phyloP scores from a whole-genome alignment of 192 early-diverging fungal genomes.

The Coemansia sp. region DNA sequence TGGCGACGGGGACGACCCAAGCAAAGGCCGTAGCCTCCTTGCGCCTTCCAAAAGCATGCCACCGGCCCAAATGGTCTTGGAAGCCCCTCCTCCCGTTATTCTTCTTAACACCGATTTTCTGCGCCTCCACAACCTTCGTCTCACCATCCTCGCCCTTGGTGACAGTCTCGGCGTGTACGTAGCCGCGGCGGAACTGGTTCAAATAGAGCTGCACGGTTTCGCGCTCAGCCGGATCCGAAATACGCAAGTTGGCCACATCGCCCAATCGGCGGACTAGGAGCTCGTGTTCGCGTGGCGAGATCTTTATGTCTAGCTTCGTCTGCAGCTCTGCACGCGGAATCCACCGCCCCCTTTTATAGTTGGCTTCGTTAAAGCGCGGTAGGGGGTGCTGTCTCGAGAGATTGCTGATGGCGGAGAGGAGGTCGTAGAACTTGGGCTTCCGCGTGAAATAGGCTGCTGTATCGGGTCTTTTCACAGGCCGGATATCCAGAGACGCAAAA shows the following conservation, averaged over 20 bases:
- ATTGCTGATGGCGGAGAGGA: slow-evolving; percentile 67
- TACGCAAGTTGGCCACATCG: slow-evolving; percentile 8
- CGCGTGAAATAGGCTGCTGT: slow-evolving; percentile 88
- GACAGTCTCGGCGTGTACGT: slow-evolving; percentile 19
- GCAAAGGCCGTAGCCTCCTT: slow-evolving; percentile 79
- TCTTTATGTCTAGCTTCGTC: slow-evolving; percentile 14
- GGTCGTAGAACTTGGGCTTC: slow-evolving; percentile 74
- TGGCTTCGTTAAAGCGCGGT: slow-evolving; percentile 3
- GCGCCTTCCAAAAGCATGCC: slow-evolving; percentile 72
- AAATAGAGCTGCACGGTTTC: slow-evolving; percentile 15
- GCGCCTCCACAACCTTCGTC: not conserved
- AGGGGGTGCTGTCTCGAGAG: slow-evolving; percentile 25
- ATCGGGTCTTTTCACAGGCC: slow-evolving; percentile 55
- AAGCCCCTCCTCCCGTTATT: slow-evolving; percentile 38
- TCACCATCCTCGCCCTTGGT: not conserved
- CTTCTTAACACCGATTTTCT: slow-evolving; percentile 1
- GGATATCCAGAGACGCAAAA: slow-evolving; percentile 33
- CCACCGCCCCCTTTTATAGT: slow-evolving; percentile 11
- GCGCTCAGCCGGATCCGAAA: not conserved
- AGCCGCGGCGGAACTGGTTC: slow-evolving; percentile 31
- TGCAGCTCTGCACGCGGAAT: slow-evolving; percentile 13
- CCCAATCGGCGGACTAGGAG: slow-evolving; percentile 17
- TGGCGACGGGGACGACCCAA: slow-evolving; percentile 62
- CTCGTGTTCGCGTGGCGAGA: slow-evolving; percentile 30
- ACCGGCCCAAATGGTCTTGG: slow-evolving; percentile 68